Evolutionary conservation across 1,284 basidiomycete species (phyloP), one percentile per base, ranked within the genome.

Genomic region (Termitomyces sp.): DNA sequence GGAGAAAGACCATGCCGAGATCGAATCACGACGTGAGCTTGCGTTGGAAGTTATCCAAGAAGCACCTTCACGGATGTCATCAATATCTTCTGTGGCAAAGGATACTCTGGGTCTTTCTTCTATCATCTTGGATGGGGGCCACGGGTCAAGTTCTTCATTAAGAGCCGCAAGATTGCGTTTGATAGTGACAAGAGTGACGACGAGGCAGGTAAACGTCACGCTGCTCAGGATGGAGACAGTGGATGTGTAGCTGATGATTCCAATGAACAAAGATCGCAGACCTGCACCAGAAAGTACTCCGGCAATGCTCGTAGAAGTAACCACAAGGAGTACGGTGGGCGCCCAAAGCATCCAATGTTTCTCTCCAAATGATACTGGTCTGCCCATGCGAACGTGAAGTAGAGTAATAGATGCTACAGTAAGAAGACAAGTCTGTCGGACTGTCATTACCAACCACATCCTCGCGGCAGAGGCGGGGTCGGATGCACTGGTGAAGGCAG

Each of bases 11-110:
- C 85, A 88, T 17, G 78, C 77, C 9, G 84, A 87, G 17, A 81
- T 68, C 1, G 84, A 85, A 45, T 78, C 74, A 52, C 72, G 79
- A 38, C 75, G 78, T n/a, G 83, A 80, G 54, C 74, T 69, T n/a
- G 68, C 74, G 41, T 79, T 76, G 44, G 86, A 88, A 1, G 86
- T 86, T 56, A 89, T 81, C 86, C 87, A 88, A 15, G 86, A 88
- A 53, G 80, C 81, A 46, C 85, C 84, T 58, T 88, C 85, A 39
- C 81, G 80, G 53, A 88, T 73, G 7, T 72, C 83, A 57, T 88
- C 82, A 52, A 88, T 72, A 50, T 88, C 86, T 60, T 86, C 84
- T 0, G 82, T 82, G 15, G 77, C 74, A 62, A 87, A 84, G 0
- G 83, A 84, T 0, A 78, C 79, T 26, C 82, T 71, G 12, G 77